These are phyloP conservation scores for Westerdykella sp. DNA, from an alignment of 2,329 filamentous ascomycete genomes.

Conservation along the genomic window DNA sequence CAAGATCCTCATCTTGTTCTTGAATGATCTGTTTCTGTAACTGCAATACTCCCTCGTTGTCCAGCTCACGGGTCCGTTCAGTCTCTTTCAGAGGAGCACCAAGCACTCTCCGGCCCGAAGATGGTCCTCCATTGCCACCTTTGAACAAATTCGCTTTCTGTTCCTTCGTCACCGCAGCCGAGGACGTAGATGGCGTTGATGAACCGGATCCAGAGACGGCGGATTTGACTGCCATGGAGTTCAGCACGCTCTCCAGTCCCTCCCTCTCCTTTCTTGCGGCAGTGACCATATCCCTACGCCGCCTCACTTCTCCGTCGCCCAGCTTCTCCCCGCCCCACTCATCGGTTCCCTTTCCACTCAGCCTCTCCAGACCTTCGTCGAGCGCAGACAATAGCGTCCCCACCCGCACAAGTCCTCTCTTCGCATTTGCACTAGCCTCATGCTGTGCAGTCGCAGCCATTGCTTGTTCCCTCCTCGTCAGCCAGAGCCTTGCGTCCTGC, in stretches of 20 bases:
- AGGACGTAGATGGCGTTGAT: constrained; percentile 23
- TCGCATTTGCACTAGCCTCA: constrained; percentile 67
- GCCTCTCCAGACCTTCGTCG: constrained; percentile 54
- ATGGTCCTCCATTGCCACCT: constrained; percentile 10
- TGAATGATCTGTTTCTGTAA: constrained; percentile 68
- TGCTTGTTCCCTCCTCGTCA: constrained; percentile 63
- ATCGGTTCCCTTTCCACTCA: constrained; percentile 31
- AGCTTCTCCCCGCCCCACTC: constrained; percentile 45
- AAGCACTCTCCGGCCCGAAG: constrained; percentile 57
- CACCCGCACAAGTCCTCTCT: constrained; percentile 64
- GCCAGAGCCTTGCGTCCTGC: constrained; percentile 58
- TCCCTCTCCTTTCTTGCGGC: constrained; percentile 68
- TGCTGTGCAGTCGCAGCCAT: constrained; percentile 54
- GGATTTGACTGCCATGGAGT: constrained; percentile 52
- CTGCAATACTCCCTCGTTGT: constrained; percentile 67
- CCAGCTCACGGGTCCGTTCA: constrained; percentile 67
- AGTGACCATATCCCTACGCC: constrained; percentile 63
- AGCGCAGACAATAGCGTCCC: constrained; percentile 58
- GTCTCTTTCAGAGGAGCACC: constrained; percentile 70
- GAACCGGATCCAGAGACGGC: constrained; percentile 36
- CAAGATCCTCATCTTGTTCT: constrained; percentile 68
- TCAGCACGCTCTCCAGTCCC: constrained; percentile 65
- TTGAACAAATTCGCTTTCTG: constrained; percentile 35
- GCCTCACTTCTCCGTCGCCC: constrained; percentile 67
- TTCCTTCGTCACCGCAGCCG: constrained; percentile 28